These are phyloP conservation scores for Posidonia australis DNA, from an alignment of 106 monocot species.

Conservation along the genomic window DNA sequence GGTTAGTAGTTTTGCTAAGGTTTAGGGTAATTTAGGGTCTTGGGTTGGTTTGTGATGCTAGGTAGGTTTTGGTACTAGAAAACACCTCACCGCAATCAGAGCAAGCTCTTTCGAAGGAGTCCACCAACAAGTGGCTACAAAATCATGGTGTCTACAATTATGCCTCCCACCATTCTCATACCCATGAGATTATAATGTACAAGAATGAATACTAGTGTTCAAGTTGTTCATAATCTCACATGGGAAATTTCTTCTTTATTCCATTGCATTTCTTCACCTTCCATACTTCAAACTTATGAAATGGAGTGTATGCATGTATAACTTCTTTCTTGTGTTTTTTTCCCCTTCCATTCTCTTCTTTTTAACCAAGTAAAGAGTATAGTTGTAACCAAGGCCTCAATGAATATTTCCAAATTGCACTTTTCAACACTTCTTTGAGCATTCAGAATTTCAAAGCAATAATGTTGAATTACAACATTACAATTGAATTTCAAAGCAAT, in stretches of 20 bases:
- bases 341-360: neutral
- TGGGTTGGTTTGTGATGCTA: no score
- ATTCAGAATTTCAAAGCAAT: conserved; percentile 85
- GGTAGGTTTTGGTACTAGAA: no score
- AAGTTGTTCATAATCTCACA: conserved; percentile 93
- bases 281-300: conserved; percentile 75
- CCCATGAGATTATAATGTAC: neutral
- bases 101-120: no score
- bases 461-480: no score
- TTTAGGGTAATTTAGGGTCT: no score
- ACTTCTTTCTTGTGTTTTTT: conserved; percentile 10
- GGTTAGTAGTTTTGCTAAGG: no score
- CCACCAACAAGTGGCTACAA: no score
- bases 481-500: no score
- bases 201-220: conserved; percentile 99
- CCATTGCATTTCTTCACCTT: conserved; percentile 41
- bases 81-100: no score
- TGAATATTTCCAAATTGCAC: conserved; percentile 46
- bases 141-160: no score
- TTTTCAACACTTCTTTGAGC: conserved; percentile 75
- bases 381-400: conserved; percentile 2
- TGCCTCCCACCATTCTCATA: no score
- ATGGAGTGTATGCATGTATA: conserved; percentile 77
- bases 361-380: conserved; percentile 1
- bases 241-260: conserved; percentile 67